Conservation (phyloP, 2,329 filamentous ascomycete species). For the Botryotinia narcissicola region DNA sequence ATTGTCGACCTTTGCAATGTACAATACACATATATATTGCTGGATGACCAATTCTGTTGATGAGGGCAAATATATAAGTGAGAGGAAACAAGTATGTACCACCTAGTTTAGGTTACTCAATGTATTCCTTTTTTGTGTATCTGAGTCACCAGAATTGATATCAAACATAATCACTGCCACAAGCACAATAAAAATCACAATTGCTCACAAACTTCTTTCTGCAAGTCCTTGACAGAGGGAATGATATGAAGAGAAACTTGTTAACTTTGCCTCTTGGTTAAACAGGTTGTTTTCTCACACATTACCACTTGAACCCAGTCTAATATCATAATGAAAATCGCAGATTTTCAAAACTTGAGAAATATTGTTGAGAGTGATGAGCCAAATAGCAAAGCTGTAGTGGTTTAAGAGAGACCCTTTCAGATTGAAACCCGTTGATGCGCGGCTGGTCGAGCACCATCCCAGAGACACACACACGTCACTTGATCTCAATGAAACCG, state of each 20-base stretch:
- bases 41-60: neutral
- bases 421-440: neutral
- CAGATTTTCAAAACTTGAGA: too few relatives aligned
- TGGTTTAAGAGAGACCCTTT: neutral
- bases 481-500: neutral
- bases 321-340: neutral
- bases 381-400: neutral
- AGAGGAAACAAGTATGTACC: neutral
- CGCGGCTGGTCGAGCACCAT: neutral
- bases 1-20: neutral
- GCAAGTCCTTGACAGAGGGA: too few relatives aligned
- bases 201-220: neutral
- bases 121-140: neutral
- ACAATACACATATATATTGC: accelerated
- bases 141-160: neutral
- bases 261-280: too few relatives aligned
- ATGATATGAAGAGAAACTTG: neutral
- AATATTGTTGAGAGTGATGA: neutral
- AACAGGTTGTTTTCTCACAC: neutral
- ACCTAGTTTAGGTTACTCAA: neutral
- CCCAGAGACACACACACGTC: neutral
- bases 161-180: neutral
- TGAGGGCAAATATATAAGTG: too few relatives aligned
- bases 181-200: too few relatives aligned
- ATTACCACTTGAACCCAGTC: neutral